Evolutionary conservation across 192 early-diverging fungal genomes (phyloP).

Genomic region (Dissophora ornata): DNA sequence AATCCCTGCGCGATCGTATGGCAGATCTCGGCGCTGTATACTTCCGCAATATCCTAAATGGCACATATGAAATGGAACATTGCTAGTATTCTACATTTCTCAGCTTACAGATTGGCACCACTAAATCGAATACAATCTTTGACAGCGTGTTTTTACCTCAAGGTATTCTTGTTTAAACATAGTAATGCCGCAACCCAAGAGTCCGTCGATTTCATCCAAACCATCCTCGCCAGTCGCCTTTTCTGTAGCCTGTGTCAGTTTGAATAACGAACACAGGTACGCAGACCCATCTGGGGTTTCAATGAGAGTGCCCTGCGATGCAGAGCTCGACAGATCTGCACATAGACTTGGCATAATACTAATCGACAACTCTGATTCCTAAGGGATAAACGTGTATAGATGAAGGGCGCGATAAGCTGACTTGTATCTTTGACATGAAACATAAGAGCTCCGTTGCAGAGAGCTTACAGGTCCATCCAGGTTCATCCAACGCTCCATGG

Average conservation of each 20-base stretch:
- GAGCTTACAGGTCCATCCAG: slow-evolving; percentile 58
- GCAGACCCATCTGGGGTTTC: slow-evolving; percentile 54
- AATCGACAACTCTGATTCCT: slow-evolving; percentile 51
- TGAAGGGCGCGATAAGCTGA: too few relatives aligned
- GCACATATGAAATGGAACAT: neutral
- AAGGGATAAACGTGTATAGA: neutral
- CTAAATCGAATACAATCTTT: too few relatives aligned
- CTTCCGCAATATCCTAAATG: slow-evolving; percentile 24
- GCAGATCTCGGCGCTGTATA: slow-evolving; percentile 55
- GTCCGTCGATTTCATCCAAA: slow-evolving; percentile 73
- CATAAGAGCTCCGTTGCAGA: too few relatives aligned
- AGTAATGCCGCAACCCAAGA: slow-evolving; percentile 74
- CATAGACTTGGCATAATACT: slow-evolving; percentile 55
- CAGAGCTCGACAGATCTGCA: slow-evolving; percentile 22
- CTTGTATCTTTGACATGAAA: too few relatives aligned
- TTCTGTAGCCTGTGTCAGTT: slow-evolving; percentile 78
- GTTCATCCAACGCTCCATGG: slow-evolving; percentile 58
- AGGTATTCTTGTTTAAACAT: slow-evolving; percentile 57
- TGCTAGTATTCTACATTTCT: too few relatives aligned
- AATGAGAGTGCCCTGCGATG: slow-evolving; percentile 17
- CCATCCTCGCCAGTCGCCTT: slow-evolving; percentile 63
- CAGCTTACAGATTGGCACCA: too few relatives aligned
- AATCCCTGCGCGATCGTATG: slow-evolving; percentile 47
- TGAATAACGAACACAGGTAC: slow-evolving; percentile 73
- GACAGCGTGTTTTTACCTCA: slow-evolving; percentile 42